phyloP scores from a whole-genome alignment of 2,329 filamentous ascomycete species.

The Drechslerella coelobrocha region DNA sequence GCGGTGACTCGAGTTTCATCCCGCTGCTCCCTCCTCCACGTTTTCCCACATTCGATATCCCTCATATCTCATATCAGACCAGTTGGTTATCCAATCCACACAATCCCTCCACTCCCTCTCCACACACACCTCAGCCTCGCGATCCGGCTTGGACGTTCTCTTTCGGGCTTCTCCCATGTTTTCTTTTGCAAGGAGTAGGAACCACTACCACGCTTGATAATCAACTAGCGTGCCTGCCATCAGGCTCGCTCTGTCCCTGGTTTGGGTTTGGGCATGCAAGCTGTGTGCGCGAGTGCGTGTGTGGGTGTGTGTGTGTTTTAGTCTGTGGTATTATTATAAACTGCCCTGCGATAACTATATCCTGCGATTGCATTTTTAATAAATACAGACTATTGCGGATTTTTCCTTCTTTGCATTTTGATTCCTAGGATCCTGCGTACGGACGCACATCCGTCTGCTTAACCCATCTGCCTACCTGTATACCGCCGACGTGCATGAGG shows the following conservation, averaged over 20 bases:
- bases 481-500: background rate
- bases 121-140: slow-evolving; percentile 39
- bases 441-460: background rate
- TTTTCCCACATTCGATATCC: slow-evolving; percentile 13
- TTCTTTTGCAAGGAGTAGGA: slow-evolving; percentile 22
- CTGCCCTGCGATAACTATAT: slow-evolving; percentile 1
- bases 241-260: slow-evolving; percentile 34
- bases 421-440: background rate
- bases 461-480: background rate
- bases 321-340: slow-evolving; percentile 38
- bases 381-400: background rate
- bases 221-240: background rate
- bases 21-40: slow-evolving; percentile 9
- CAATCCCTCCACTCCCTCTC: slow-evolving; percentile 23
- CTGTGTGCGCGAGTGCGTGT: slow-evolving; percentile 9
- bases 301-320: slow-evolving; percentile 6
- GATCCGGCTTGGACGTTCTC: slow-evolving; percentile 45
- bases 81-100: too few relatives aligned
- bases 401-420: background rate
- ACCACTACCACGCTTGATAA: slow-evolving; percentile 11
- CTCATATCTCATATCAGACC: slow-evolving; percentile 5
- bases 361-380: background rate
- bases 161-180: slow-evolving; percentile 27
- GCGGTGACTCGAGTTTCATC: slow-evolving; percentile 8
- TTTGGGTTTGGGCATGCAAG: slow-evolving; percentile 28